Percentiles rank a stretch among this genome's conserved stretches.
Evolutionary conservation across 345 rosid genomes (phyloP).

Genomic region (Melastoma malabathricum): DNA sequence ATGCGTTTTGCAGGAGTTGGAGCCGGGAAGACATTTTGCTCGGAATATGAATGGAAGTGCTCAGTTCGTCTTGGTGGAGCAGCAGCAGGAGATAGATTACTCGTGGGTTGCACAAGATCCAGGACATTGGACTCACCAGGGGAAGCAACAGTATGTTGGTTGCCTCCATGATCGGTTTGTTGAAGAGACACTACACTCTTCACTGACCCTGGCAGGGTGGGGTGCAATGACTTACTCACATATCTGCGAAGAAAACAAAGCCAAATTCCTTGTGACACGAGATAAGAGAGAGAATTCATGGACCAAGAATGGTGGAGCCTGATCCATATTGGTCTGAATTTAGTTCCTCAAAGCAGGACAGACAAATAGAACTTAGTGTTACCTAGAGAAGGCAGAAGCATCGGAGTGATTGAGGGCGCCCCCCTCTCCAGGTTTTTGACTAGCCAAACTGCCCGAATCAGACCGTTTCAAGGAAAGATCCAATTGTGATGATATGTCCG

Average conservation of each 20-base stretch:
- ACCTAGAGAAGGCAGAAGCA: slow-evolving; percentile 85
- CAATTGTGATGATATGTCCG: slow-evolving; percentile 39
- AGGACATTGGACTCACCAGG: slow-evolving; percentile 20
- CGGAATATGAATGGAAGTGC: slow-evolving; percentile 25
- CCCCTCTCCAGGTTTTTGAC: slow-evolving; percentile 32
- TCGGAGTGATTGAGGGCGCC: slow-evolving; percentile 50
- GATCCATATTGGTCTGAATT: not conserved
- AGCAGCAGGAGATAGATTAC: slow-evolving; percentile 15
- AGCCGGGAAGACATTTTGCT: slow-evolving; percentile 28
- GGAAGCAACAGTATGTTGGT: slow-evolving; percentile 14
- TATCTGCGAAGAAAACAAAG: slow-evolving; percentile 34
- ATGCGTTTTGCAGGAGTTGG: slow-evolving; percentile 33
- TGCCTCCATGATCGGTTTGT: slow-evolving; percentile 15
- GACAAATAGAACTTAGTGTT: slow-evolving; percentile 11
- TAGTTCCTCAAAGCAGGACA: not conserved
- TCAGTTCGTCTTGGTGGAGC: slow-evolving; percentile 25
- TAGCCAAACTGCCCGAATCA: slow-evolving; percentile 22
- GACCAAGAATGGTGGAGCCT: no score
- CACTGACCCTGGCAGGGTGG: slow-evolving; percentile 22
- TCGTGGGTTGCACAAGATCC: slow-evolving; percentile 33
- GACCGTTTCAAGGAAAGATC: slow-evolving; percentile 70
- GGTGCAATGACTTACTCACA: slow-evolving; percentile 30
- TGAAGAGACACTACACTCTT: slow-evolving; percentile 5
- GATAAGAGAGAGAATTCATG: not conserved
- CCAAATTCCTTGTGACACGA: not conserved